Percentiles rank a stretch among this genome's conserved stretches.
Evolutionary conservation across 2,329 filamentous ascomycete genomes (phyloP).

Genomic region (Apiospora pterosperma): DNA sequence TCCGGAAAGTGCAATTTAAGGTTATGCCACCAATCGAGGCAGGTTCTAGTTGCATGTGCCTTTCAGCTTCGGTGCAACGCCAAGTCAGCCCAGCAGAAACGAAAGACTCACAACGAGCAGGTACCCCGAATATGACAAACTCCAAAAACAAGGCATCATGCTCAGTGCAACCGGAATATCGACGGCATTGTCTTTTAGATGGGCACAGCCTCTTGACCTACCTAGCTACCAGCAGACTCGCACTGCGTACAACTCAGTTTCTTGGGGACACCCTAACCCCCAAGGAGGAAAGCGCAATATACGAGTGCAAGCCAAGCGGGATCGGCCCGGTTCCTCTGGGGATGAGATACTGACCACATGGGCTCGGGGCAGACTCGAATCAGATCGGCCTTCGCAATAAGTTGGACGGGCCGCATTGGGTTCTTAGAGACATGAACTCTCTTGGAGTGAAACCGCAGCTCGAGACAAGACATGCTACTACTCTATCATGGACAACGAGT

Average conservation of each 20-base stretch:
- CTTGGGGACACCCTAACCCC: too few species aligned
- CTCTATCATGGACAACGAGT: not conserved
- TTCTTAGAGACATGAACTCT: not conserved
- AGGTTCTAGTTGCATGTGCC: too few species aligned
- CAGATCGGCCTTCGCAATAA: not conserved
- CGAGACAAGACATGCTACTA: too few species aligned
- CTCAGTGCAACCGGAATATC: too few species aligned
- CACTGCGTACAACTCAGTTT: not conserved
- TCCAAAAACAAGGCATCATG: too few species aligned
- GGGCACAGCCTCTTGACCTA: not conserved
- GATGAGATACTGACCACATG: not conserved
- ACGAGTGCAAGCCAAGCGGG: not conserved
- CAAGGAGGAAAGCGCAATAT: not conserved
- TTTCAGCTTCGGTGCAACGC: too few species aligned
- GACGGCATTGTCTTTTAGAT: not conserved
- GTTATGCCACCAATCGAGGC: too few species aligned
- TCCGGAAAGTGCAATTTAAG: too few species aligned
- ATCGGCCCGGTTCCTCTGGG: not conserved
- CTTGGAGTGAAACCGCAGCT: too few species aligned
- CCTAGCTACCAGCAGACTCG: not conserved
- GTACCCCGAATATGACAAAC: too few species aligned
- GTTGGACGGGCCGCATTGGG: not conserved
- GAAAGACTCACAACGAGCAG: too few species aligned
- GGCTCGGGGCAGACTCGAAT: not conserved
- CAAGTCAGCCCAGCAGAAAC: too few species aligned